phyloP scores from a whole-genome alignment of 495 filamentous ascomycete species.

The Aspergillus campestris region DNA sequence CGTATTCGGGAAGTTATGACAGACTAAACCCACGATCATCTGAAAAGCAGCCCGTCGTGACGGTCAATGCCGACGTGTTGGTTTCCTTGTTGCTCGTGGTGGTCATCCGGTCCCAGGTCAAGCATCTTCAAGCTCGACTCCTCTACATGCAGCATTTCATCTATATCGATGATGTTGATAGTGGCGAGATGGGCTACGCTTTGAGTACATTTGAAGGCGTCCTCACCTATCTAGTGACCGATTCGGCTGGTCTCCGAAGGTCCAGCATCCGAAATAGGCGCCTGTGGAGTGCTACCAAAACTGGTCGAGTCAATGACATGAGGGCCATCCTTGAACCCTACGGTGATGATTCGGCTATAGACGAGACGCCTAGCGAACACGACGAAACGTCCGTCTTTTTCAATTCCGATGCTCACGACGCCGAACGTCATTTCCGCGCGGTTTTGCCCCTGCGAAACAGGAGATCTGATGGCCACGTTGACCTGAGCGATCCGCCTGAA shows the following conservation, averaged over 20 bases:
- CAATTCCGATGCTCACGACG: constrained; percentile 33
- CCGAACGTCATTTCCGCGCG: constrained; percentile 19
- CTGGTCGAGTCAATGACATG: constrained; percentile 66
- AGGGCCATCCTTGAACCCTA: constrained; percentile 70
- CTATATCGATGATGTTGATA: constrained; percentile 95
- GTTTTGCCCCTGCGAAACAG: constrained; percentile 18
- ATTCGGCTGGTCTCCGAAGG: constrained; percentile 70
- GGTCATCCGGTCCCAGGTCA: constrained; percentile 84
- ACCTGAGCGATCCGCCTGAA: constrained; percentile 35
- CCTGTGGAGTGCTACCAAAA: constrained; percentile 78
- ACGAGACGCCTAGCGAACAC: constrained; percentile 33
- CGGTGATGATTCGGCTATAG: constrained; percentile 36
- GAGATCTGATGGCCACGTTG: constrained; percentile 14
- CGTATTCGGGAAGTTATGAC: constrained; percentile 39
- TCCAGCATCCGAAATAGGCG: constrained; percentile 79
- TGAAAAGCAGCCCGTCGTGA: constrained; percentile 59
- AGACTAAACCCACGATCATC: constrained; percentile 26
- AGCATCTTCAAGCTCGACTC: constrained; percentile 78
- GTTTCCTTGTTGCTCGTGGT: constrained; percentile 89
- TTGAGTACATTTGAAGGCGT: constrained; percentile 96
- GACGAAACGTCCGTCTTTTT: constrained; percentile 34
- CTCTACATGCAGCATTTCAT: constrained; percentile 93
- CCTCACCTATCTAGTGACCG: constrained; percentile 76
- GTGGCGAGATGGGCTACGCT: constrained; percentile 93
- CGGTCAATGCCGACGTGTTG: constrained; percentile 91